phyloP scores from a whole-genome alignment of 768 basidiomycete genomes.

The Collybiopsis luxurians region DNA sequence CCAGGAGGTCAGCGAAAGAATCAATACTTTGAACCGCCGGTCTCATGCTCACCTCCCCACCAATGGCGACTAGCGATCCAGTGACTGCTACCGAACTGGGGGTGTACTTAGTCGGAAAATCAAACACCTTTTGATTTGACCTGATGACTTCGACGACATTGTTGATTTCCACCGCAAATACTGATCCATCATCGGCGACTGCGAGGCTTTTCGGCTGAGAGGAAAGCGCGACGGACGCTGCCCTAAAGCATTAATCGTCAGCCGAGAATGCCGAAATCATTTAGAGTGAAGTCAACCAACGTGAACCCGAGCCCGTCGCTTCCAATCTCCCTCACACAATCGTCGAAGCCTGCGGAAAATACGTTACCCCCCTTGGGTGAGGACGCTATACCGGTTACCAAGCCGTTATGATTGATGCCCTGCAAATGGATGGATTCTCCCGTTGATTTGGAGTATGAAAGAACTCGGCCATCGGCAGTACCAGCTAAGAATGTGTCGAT shows the following conservation, averaged over 20 bases:
- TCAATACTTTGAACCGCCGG: not conserved
- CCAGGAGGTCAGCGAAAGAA: not conserved
- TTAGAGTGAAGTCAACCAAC: conserved; percentile 33
- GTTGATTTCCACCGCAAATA: conserved; percentile 62
- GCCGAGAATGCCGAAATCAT: not conserved
- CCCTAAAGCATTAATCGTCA: conserved; percentile 30
- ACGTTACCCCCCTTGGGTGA: conserved; percentile 45
- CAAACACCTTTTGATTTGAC: conserved; percentile 64
- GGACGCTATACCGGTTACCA: conserved; percentile 61
- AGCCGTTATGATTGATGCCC: conserved; percentile 70
- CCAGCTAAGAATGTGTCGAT: conserved; percentile 76
- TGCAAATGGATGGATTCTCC: conserved; percentile 44
- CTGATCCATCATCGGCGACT: conserved; percentile 52
- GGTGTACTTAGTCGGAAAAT: conserved; percentile 47
- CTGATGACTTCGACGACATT: conserved; percentile 60
- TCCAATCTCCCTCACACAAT: conserved; percentile 67
- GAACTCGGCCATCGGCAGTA: conserved; percentile 73
- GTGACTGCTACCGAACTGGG: conserved; percentile 58
- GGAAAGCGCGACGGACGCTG: conserved; percentile 46
- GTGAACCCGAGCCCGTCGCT: conserved; percentile 39
- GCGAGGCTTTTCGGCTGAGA: conserved; percentile 73
- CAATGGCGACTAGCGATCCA: conserved; percentile 60
- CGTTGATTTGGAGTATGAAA: conserved; percentile 54
- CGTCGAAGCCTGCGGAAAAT: conserved; percentile 80
- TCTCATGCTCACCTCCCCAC: conserved; percentile 56